Conservation (phyloP, 768 basidiomycete species). For the Amanita jacksonii region DNA sequence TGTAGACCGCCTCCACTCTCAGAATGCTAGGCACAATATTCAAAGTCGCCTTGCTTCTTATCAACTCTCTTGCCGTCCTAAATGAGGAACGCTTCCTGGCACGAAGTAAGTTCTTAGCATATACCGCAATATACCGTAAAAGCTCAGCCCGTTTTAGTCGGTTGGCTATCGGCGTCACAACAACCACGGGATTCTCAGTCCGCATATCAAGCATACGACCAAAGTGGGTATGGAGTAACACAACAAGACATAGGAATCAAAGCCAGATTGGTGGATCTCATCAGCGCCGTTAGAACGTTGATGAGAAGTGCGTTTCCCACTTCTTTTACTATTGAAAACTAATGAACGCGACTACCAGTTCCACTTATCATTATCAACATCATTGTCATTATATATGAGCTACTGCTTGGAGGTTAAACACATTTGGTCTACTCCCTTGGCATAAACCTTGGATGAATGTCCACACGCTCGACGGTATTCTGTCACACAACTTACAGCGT, state of each 20-base stretch:
- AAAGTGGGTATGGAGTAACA: conserved; percentile 43
- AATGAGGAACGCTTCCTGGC: conserved; percentile 96
- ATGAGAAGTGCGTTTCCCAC: conserved; percentile 77
- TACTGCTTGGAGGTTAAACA: conserved; percentile 46
- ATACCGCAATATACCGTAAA: conserved; percentile 12
- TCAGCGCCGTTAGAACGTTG: conserved; percentile 89
- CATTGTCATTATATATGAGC: conserved; percentile 78
- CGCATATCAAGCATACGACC: conserved; percentile 58
- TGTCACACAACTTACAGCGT: too few species aligned
- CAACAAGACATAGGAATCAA: conserved; percentile 68
- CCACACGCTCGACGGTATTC: too few species aligned
- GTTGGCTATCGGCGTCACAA: conserved; percentile 68
- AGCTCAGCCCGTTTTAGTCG: conserved; percentile 43
- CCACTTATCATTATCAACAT: conserved; percentile 86
- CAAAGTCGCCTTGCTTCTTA: conserved; percentile 79
- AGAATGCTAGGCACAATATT: conserved; percentile 55
- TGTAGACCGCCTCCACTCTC: background rate
- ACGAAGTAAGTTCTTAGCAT: conserved; percentile 49
- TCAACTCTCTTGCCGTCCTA: conserved; percentile 92
- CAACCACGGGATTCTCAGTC: conserved; percentile 48
- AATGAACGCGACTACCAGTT: conserved; percentile 41
- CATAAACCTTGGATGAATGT: too few species aligned
- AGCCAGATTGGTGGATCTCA: conserved; percentile 81
- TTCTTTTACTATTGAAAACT: conserved; percentile 8
- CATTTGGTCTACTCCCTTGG: background rate